A percentile compares a stretch with the other conserved stretches of the same genome.
phyloP scores from a whole-genome alignment of 495 filamentous ascomycete species.

The Mycothermus thermophilus region DNA sequence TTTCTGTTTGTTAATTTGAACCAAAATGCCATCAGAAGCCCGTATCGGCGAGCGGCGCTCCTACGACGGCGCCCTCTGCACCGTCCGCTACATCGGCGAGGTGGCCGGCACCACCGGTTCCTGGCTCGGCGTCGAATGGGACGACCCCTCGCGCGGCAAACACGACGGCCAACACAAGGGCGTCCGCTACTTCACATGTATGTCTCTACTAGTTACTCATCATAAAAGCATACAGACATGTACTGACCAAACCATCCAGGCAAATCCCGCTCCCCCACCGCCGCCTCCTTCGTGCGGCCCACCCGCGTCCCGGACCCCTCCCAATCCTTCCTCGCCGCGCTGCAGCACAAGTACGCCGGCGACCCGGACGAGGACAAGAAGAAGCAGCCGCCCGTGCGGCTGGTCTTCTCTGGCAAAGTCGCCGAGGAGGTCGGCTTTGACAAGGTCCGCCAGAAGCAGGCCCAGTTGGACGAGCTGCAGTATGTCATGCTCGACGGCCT shows the following conservation, averaged over 20 bases:
- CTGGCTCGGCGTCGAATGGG: constrained; percentile 98
- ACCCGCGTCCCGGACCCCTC: constrained; percentile 52
- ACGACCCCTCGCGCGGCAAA: constrained; percentile 71
- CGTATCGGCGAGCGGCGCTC: constrained; percentile 60
- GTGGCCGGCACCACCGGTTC: constrained; percentile 62
- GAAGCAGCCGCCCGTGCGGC: constrained; percentile 25
- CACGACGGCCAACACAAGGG: constrained; percentile 75
- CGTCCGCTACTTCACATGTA: constrained; percentile 74
- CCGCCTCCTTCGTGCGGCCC: constrained; percentile 78
- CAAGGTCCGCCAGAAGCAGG: constrained; percentile 69
- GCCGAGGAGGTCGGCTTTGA: constrained; percentile 94
- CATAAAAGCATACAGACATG: not conserved
- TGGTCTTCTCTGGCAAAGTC: constrained; percentile 68
- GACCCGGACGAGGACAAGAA: constrained; percentile 25
- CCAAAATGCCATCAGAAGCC: constrained; percentile 14
- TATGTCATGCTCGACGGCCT: constrained; percentile 66
- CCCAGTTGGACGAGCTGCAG: constrained; percentile 59
- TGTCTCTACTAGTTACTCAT: constrained; percentile 1
- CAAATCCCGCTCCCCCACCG: constrained; percentile 47
- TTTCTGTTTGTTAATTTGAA: too few relatives aligned
- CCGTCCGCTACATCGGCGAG: constrained; percentile 67
- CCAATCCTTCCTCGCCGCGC: constrained; percentile 61
- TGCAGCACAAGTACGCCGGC: constrained; percentile 69
- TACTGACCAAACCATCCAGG: constrained; percentile 29
- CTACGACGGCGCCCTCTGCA: constrained; percentile 60